Conservation (phyloP, 176 grass and related monocot genomes). For the Musa schizocarpa region DNA sequence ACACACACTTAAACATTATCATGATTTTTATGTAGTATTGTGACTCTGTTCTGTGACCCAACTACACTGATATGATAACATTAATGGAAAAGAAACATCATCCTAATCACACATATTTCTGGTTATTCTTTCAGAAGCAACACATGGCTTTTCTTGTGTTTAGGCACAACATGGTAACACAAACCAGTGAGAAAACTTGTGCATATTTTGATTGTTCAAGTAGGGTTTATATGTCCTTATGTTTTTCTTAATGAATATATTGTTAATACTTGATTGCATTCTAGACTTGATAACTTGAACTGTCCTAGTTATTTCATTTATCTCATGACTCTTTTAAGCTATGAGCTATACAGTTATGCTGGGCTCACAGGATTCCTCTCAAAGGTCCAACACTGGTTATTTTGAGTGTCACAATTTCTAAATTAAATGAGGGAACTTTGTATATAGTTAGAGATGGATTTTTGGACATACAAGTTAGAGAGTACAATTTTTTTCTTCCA, state of each 20-base stretch:
- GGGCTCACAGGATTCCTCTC: neutral
- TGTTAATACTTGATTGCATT: neutral
- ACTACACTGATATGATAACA: too few species aligned
- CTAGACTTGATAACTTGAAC: neutral
- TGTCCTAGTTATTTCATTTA: neutral
- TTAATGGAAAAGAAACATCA: too few species aligned
- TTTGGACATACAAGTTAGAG: neutral
- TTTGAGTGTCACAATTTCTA: neutral
- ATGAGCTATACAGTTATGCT: neutral
- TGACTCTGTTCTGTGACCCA: too few species aligned
- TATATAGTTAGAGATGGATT: neutral
- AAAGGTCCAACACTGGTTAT: neutral
- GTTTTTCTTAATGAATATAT: neutral
- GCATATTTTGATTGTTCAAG: neutral
- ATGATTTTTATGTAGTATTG: too few species aligned
- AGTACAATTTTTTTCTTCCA: neutral
- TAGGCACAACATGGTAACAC: too few species aligned
- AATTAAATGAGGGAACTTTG: neutral
- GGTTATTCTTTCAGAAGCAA: too few species aligned
- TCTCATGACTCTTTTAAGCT: neutral
- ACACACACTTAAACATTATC: too few species aligned
- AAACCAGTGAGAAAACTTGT: neutral
- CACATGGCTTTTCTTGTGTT: too few species aligned
- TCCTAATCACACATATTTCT: too few species aligned
- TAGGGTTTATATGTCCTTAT: neutral